Conservation (phyloP, 176 grass and related monocot genomes). For the Triticum monococcum region DNA sequence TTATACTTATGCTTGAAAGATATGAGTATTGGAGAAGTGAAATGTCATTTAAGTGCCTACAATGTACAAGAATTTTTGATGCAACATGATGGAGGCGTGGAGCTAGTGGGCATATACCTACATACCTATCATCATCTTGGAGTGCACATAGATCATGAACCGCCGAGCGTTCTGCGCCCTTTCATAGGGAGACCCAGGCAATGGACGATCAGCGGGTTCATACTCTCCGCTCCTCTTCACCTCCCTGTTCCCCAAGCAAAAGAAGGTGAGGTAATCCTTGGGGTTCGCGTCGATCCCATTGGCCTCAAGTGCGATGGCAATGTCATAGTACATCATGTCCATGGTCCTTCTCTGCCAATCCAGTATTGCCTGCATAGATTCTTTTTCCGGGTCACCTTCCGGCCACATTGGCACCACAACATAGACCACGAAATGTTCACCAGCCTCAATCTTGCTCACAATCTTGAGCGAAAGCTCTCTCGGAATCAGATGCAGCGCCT, state of each 20-base stretch:
- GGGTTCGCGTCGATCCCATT: slow-evolving; percentile 56
- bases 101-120: neutral
- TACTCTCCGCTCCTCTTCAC: slow-evolving; percentile 73
- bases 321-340: slow-evolving; percentile 97
- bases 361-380: slow-evolving; percentile 68
- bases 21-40: neutral
- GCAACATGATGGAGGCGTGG: neutral
- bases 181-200: slow-evolving; percentile 53
- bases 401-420: slow-evolving; percentile 95
- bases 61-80: neutral
- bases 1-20: neutral
- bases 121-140: slow-evolving; percentile 96
- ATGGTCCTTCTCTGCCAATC: slow-evolving; percentile 96
- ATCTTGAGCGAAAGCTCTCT: slow-evolving; percentile 83
- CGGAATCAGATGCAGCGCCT: slow-evolving; percentile 73
- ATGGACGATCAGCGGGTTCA: slow-evolving; percentile 57
- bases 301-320: slow-evolving; percentile 56
- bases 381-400: slow-evolving; percentile 67
- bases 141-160: slow-evolving; percentile 98
- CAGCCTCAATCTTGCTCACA: slow-evolving; percentile 93
- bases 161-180: slow-evolving; percentile 73
- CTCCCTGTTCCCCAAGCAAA: slow-evolving; percentile 89
- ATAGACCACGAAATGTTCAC: slow-evolving; percentile 73
- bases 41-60: neutral
- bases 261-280: slow-evolving; percentile 89